Percentiles rank a stretch among this genome's conserved stretches.
phyloP scores from a whole-genome alignment of 768 basidiomycete genomes.

The Polyporus arcularius region DNA sequence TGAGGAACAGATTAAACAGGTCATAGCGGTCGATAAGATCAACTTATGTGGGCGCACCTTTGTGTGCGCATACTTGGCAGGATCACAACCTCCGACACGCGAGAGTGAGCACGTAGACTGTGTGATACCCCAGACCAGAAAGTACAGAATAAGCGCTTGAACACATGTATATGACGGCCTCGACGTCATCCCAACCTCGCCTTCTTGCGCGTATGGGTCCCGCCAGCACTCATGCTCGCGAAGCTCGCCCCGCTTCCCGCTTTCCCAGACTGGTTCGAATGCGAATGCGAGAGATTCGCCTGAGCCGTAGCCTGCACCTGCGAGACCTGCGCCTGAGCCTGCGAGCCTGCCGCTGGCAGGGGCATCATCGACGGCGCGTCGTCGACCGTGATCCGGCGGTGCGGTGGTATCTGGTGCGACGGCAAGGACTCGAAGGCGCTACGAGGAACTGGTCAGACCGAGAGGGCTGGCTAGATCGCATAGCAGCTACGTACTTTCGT shows the following conservation, averaged over 20 bases:
- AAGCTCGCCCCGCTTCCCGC: conserved; percentile 62
- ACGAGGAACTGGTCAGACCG: not conserved
- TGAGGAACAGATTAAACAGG: too few relatives aligned
- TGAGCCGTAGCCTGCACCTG: conserved; percentile 45
- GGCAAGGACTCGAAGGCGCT: conserved; percentile 77
- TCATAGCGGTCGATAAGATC: too few relatives aligned
- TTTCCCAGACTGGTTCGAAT: conserved; percentile 26
- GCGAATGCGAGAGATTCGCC: conserved; percentile 43
- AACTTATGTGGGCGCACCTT: too few relatives aligned
- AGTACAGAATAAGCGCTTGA: too few relatives aligned
- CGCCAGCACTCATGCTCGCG: conserved; percentile 58
- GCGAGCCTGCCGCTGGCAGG: conserved; percentile 45
- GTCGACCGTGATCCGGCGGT: conserved; percentile 88
- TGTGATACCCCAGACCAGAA: too few relatives aligned
- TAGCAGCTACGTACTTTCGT: conserved; percentile 62
- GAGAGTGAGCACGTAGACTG: too few relatives aligned
- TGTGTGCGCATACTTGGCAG: too few relatives aligned
- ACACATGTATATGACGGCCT: too few relatives aligned
- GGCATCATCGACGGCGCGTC: conserved; percentile 89
- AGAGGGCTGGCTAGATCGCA: not conserved
- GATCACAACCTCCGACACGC: too few relatives aligned
- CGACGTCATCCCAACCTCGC: too few relatives aligned
- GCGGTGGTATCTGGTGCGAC: conserved; percentile 74
- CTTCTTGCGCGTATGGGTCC: conserved; percentile 11
- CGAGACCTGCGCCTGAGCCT: conserved; percentile 39